Base-by-base conservation (phyloP, 176 grass and related monocot species). In the Elymus sibiricus region DNA sequence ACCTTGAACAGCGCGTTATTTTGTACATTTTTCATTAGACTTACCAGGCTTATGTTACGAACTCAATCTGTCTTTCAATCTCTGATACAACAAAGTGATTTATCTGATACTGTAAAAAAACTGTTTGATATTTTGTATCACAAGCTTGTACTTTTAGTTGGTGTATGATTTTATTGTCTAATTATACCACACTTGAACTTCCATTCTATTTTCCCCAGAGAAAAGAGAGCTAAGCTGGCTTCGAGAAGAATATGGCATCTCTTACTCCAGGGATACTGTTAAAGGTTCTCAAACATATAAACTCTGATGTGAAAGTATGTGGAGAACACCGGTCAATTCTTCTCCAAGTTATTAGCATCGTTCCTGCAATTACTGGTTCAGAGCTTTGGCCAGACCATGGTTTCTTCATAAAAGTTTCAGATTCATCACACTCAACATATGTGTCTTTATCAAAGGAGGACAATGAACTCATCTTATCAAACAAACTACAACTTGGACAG, bases 371-470 rank as follows among this genome's bases (percentile, higher is more conserved):
- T 71, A 93, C 92, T 84, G 97, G 97, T 25, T 99, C 90, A 51
- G 97, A 99, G 70, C 86, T 99, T 43, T 99, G 87, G 86, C 97
- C 97, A 21, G 88, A 99, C 64, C 94, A 99, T 84, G 97, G 97
- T n/a, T 99, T 99, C 92, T 99, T 99, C 85, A 91, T 99, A 76
- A 99, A 99, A 89, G 97, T 99, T 51, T 99, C 97, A 19, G 97
- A 99, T 87, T 99, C 97, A 10, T 96, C 92, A 0, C 97, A 99
- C 77, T 94, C 84, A 11, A 96, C 97, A 4, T 99, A 96, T 88
- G 97, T 99, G 88, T 99, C 97, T 84, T 84, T 99, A 74, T 99
- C 97, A 38, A 99, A 96, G 80, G 97, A 99, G 71, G 97, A 96
- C 59, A 94, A 99, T 39, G 97, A 99, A 61, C 88, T 99, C 22